Percentiles rank a stretch among this genome's conserved stretches.
These are phyloP conservation scores for Dujonia santamariae DNA, from an alignment of 1,139 yeast species.

Conservation along the genomic window DNA sequence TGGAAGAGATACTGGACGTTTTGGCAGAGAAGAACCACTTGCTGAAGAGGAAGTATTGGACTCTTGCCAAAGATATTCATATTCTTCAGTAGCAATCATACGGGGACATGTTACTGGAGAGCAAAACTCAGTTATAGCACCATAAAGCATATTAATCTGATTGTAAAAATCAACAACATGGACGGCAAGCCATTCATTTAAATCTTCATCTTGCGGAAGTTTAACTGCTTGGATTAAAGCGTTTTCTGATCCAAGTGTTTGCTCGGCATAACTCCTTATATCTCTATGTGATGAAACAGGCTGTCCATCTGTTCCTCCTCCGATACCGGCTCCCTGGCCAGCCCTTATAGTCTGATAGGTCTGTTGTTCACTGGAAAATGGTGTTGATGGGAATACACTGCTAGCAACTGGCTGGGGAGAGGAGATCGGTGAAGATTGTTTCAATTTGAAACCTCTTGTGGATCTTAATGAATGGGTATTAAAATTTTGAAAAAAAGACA, in stretches of 20 bases:
- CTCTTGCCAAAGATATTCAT: constrained; percentile 96
- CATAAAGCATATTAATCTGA: constrained; percentile 94
- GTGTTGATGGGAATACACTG: constrained; percentile 30
- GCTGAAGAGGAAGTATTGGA: constrained; percentile 32
- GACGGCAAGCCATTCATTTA: constrained; percentile 94
- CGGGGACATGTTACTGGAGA: constrained; percentile 90
- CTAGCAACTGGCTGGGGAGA: constrained; percentile 37
- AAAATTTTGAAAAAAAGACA: constrained; percentile 58
- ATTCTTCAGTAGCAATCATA: constrained; percentile 96
- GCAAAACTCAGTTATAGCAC: constrained; percentile 94
- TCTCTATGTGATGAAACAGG: constrained; percentile 63
- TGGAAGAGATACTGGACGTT: constrained; percentile 52
- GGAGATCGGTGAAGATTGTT: constrained; percentile 40
- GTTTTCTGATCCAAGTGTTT: constrained; percentile 90
- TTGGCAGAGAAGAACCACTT: constrained; percentile 55
- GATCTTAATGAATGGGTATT: constrained; percentile 54
- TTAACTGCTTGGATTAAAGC: constrained; percentile 90
- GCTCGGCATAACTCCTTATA: constrained; percentile 83
- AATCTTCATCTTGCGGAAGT: constrained; percentile 88
- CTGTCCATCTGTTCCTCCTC: constrained; percentile 18
- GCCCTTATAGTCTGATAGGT: constrained; percentile 23
- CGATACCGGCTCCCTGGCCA: constrained; percentile 12
- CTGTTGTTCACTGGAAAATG: constrained; percentile 18
- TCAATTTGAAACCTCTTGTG: constrained; percentile 52
- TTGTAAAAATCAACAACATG: constrained; percentile 89